A percentile compares a stretch with the other conserved stretches of the same genome.
These are phyloP conservation scores for Ottelia alismoides DNA, from an alignment of 106 monocot species.

Conservation along the genomic window DNA sequence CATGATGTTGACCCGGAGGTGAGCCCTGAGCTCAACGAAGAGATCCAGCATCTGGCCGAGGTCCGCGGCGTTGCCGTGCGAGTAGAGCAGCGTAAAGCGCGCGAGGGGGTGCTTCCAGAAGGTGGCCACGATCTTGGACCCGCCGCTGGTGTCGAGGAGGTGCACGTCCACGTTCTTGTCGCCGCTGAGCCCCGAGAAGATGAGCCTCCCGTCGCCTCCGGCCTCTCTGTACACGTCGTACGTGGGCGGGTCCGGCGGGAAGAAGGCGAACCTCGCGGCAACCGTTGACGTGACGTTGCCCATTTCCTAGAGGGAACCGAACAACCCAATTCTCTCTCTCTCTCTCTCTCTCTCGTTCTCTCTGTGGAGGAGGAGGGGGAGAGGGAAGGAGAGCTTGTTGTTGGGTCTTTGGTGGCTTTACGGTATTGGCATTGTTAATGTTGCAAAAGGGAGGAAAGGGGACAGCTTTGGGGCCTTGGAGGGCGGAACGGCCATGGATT, in stretches of 20 bases:
- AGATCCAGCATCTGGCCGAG: neutral
- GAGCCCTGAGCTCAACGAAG: neutral
- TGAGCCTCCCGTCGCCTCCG: neutral
- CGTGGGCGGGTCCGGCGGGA: conserved; percentile 1
- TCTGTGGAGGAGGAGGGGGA: no score
- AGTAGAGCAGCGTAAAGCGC: conserved; percentile 1
- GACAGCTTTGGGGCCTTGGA: no score
- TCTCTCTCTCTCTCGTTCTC: no score
- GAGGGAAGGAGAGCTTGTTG: no score
- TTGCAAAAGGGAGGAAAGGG: no score
- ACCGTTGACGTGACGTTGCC: neutral
- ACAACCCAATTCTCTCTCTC: no score
- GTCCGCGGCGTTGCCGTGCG: conserved; percentile 1
- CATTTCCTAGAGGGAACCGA: no score
- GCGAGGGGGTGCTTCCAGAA: conserved; percentile 1
- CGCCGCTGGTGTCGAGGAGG: neutral
- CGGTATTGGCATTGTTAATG: no score
- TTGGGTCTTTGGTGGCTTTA: no score
- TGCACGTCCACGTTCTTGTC: conserved; percentile 2
- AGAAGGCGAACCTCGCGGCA: neutral
- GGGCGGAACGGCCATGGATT: no score
- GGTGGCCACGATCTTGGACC: neutral
- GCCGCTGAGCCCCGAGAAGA: neutral
- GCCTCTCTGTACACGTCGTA: neutral
- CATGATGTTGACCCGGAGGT: neutral